Evolutionary conservation across 768 basidiomycete species (phyloP).

Genomic region (Sporobolomyces pararoseus): DNA sequence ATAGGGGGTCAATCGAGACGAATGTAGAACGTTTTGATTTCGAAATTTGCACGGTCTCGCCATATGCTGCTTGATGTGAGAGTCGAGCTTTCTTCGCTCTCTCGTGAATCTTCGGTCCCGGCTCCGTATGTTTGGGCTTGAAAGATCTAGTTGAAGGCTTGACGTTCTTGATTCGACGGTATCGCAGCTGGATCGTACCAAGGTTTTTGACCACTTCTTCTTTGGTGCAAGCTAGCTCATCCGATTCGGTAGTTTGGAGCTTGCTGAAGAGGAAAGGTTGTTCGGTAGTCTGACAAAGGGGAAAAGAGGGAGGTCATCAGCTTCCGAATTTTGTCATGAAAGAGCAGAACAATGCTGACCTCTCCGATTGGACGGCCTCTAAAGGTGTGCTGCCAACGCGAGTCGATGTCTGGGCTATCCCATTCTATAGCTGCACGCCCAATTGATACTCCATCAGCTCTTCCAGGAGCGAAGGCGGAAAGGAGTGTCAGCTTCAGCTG

Average conservation of each 20-base stretch:
- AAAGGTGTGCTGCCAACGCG: no score
- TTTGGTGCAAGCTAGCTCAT: not conserved
- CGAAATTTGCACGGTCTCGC: not conserved
- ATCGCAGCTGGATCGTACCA: not conserved
- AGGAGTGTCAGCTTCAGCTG: not conserved
- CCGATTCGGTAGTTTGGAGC: not conserved
- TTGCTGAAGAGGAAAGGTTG: not conserved
- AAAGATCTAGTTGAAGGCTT: no score
- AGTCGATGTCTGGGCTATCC: no score
- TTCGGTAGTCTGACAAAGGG: not conserved
- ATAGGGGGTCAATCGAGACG: not conserved
- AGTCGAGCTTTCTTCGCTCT: not conserved
- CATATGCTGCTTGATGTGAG: not conserved
- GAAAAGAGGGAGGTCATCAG: not conserved
- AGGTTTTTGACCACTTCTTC: not conserved
- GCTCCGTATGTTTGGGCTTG: not conserved
- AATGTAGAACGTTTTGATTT: not conserved
- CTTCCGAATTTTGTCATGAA: no score
- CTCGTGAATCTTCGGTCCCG: conserved; percentile 1
- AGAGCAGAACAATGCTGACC: not conserved
- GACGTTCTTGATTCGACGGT: not conserved
- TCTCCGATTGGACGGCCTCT: not conserved
- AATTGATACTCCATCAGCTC: no score
- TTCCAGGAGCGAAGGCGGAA: no score
- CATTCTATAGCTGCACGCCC: no score